These are phyloP conservation scores for Tulasnella calospora DNA, from an alignment of 768 basidiomycete genomes.

Conservation along the genomic window DNA sequence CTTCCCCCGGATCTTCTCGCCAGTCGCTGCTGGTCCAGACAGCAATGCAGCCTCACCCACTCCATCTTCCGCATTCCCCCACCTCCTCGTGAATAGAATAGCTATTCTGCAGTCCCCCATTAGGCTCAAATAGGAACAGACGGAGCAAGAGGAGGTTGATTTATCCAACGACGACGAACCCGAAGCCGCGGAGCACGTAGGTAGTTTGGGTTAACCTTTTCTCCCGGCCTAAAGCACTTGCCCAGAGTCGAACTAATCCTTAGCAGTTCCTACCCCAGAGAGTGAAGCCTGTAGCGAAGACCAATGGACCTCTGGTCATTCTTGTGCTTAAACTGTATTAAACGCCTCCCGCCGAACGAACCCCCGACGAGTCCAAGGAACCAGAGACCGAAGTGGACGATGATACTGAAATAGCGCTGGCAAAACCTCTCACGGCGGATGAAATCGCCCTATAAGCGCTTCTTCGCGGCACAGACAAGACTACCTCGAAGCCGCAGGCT, in stretches of 20 bases:
- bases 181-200: slow-evolving; percentile 61
- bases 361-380: slow-evolving; percentile 27
- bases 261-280: slow-evolving; percentile 39
- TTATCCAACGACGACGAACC: slow-evolving; percentile 44
- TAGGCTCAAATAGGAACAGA: slow-evolving; percentile 32
- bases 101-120: slow-evolving; percentile 41
- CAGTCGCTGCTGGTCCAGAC: slow-evolving; percentile 56
- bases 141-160: slow-evolving; percentile 31
- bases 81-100: slow-evolving; percentile 50
- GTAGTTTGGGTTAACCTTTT: slow-evolving; percentile 58
- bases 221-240: slow-evolving; percentile 36
- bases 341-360: slow-evolving; percentile 38
- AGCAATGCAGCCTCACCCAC: slow-evolving; percentile 43
- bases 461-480: slow-evolving; percentile 38
- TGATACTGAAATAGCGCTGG: slow-evolving; percentile 42
- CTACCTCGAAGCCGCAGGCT: slow-evolving; percentile 37
- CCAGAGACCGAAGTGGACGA: slow-evolving; percentile 28
- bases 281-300: slow-evolving; percentile 35
- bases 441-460: slow-evolving; percentile 41
- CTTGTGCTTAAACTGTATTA: slow-evolving; percentile 73
- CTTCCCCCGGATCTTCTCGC: slow-evolving; percentile 58
- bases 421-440: slow-evolving; percentile 42
- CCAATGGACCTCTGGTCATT: slow-evolving; percentile 70
- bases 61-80: slow-evolving; percentile 52
- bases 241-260: slow-evolving; percentile 53